phyloP scores from a whole-genome alignment of 2,329 filamentous ascomycete species.

The Bretziella fagacearum region DNA sequence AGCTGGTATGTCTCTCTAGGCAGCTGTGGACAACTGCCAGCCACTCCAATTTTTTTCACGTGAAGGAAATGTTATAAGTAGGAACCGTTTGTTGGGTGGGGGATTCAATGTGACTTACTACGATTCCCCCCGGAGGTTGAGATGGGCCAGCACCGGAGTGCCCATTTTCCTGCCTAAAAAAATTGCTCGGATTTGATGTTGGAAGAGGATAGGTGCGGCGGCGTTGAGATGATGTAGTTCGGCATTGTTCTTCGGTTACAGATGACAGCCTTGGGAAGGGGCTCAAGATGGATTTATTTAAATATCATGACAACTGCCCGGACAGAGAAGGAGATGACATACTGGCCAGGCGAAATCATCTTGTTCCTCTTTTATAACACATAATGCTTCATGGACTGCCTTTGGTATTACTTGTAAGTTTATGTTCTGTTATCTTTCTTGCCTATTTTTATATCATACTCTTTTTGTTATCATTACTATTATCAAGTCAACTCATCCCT shows the following conservation, averaged over 20 bases:
- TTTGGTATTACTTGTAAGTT: neutral
- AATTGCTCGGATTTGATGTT: neutral
- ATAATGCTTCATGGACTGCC: neutral
- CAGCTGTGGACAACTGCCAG: slow-evolving; percentile 2
- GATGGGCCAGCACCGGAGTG: neutral
- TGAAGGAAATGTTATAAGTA: neutral
- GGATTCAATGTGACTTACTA: neutral
- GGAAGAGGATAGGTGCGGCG: neutral
- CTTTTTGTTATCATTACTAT: neutral
- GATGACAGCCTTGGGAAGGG: neutral
- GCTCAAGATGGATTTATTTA: neutral
- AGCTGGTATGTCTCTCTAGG: neutral
- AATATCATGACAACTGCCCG: neutral
- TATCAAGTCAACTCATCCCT: neutral
- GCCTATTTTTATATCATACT: neutral
- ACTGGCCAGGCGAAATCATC: neutral
- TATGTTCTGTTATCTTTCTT: neutral
- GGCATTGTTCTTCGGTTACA: neutral
- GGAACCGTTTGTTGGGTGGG: neutral
- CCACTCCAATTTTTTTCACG: neutral
- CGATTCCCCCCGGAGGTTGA: neutral
- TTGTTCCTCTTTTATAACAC: neutral
- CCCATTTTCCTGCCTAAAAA: slow-evolving; percentile 10
- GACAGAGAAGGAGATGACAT: neutral
- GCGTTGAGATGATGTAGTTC: neutral